Percentiles rank a stretch among this genome's conserved stretches.
Conservation (phyloP, 768 basidiomycete species). For the Phallus indusiatus region DNA sequence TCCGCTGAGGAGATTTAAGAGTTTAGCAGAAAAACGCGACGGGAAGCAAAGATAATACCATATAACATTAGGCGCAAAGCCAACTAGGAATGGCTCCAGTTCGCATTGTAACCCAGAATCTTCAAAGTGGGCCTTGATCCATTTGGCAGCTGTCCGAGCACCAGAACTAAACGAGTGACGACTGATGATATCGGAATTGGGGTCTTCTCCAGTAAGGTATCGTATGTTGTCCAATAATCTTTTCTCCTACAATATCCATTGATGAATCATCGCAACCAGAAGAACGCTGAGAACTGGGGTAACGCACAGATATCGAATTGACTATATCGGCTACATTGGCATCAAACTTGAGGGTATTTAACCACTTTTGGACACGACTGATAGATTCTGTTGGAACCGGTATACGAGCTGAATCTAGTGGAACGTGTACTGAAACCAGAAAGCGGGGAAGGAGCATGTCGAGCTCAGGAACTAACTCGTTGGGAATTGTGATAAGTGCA, state of each 20-base stretch:
- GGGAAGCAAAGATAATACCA: conserved; percentile 41
- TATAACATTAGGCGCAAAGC: conserved; percentile 82
- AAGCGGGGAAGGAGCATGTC: conserved; percentile 60
- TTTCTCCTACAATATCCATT: background rate
- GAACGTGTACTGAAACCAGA: conserved; percentile 63
- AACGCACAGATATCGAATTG: conserved; percentile 52
- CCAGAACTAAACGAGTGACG: conserved; percentile 77
- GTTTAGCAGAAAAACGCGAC: background rate
- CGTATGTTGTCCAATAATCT: conserved; percentile 64
- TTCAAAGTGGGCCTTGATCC: conserved; percentile 70
- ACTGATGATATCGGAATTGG: conserved; percentile 57
- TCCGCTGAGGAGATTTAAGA: background rate
- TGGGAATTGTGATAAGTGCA: conserved; percentile 20
- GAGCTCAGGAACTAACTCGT: conserved; percentile 23
- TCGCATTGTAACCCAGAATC: conserved; percentile 66
- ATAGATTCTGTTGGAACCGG: conserved; percentile 51
- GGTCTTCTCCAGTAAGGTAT: conserved; percentile 80
- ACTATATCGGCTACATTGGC: conserved; percentile 60
- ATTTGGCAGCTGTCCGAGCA: conserved; percentile 53
- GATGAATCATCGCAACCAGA: background rate
- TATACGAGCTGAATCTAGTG: conserved; percentile 30
- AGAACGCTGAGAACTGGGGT: background rate
- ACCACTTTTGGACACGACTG: conserved; percentile 46
- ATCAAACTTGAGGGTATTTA: conserved; percentile 54
- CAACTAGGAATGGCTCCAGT: conserved; percentile 52